phyloP scores from a whole-genome alignment of 768 basidiomycete genomes.

The Phlebiopsis flavidoalba region DNA sequence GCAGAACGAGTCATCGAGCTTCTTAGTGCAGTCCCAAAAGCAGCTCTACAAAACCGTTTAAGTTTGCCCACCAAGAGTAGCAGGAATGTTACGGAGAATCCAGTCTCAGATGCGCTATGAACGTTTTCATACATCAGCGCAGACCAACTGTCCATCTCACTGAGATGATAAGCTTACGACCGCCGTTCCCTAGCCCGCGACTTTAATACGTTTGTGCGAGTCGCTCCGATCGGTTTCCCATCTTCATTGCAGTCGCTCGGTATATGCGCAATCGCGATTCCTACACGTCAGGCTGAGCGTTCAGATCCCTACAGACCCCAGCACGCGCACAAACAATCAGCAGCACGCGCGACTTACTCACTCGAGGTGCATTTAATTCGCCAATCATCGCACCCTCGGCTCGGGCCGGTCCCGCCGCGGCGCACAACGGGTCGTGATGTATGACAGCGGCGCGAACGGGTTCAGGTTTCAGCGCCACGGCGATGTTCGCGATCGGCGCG shows the following conservation, averaged over 20 bases:
- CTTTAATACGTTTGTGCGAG: slow-evolving; percentile 34
- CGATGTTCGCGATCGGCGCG: slow-evolving; percentile 36
- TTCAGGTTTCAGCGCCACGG: slow-evolving; percentile 39
- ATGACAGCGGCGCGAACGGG: slow-evolving; percentile 41
- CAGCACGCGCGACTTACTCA: slow-evolving; percentile 16
- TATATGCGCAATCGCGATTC: slow-evolving; percentile 36
- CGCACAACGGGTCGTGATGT: slow-evolving; percentile 36
- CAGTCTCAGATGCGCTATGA: slow-evolving; percentile 35
- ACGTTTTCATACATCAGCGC: background rate
- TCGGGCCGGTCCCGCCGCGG: slow-evolving; percentile 23
- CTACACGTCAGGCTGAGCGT: slow-evolving; percentile 16
- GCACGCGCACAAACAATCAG: background rate
- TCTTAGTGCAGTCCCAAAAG: slow-evolving; percentile 44
- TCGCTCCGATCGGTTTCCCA: slow-evolving; percentile 35
- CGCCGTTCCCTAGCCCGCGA: background rate
- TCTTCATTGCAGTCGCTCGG: slow-evolving; percentile 35
- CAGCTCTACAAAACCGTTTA: slow-evolving; percentile 29
- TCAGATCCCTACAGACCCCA: background rate
- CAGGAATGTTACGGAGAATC: too few relatives aligned
- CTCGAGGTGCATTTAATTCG: slow-evolving; percentile 35
- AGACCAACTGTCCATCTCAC: background rate
- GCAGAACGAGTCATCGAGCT: slow-evolving; percentile 41
- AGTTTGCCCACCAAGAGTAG: too few relatives aligned
- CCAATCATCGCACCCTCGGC: slow-evolving; percentile 32
- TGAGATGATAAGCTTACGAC: background rate